phyloP scores from a whole-genome alignment of 1,284 basidiomycete genomes.

The Apiotrichum porosum region DNA sequence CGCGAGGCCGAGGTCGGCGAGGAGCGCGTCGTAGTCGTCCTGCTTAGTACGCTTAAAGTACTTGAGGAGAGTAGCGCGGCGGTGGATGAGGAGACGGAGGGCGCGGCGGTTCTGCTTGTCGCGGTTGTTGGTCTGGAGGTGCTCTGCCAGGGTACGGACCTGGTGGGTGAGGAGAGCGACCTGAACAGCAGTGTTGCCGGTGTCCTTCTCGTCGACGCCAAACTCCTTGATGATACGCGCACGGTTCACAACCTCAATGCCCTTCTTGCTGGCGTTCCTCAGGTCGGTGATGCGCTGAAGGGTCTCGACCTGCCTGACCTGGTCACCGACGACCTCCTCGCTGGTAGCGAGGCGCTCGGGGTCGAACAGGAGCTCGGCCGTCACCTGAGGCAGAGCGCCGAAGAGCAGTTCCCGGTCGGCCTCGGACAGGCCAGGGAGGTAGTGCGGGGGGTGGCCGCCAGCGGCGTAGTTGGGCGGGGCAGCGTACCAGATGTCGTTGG shows the following conservation, averaged over 20 bases:
- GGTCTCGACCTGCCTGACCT: constrained; percentile 59
- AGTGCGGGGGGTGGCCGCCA: constrained; percentile 29
- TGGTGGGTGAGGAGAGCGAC: constrained; percentile 80
- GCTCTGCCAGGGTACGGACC: constrained; percentile 75
- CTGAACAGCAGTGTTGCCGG: constrained; percentile 82
- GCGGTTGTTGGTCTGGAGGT: constrained; percentile 63
- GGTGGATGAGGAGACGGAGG: constrained; percentile 69
- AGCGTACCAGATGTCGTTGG: constrained; percentile 35
- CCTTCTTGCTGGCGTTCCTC: constrained; percentile 75
- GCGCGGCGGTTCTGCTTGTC: constrained; percentile 74
- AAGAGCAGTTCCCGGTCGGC: constrained; percentile 40
- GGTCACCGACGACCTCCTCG: constrained; percentile 34
- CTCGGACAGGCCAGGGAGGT: constrained; percentile 32
- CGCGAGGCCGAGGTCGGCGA: constrained; percentile 73
- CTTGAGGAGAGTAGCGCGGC: constrained; percentile 74
- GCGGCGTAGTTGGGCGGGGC: constrained; percentile 34
- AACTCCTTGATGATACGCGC: constrained; percentile 74
- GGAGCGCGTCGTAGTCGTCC: constrained; percentile 66
- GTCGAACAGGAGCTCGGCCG: constrained; percentile 27
- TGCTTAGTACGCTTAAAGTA: constrained; percentile 68
- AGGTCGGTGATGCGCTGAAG: constrained; percentile 74
- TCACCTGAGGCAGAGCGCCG: constrained; percentile 39
- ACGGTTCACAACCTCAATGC: constrained; percentile 80
- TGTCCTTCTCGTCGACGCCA: constrained; percentile 57
- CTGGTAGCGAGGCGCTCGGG: constrained; percentile 9